A percentile compares a stretch with the other conserved stretches of the same genome.
phyloP scores from a whole-genome alignment of 2,329 filamentous ascomycete species.

The Sordariomycetes sp. region DNA sequence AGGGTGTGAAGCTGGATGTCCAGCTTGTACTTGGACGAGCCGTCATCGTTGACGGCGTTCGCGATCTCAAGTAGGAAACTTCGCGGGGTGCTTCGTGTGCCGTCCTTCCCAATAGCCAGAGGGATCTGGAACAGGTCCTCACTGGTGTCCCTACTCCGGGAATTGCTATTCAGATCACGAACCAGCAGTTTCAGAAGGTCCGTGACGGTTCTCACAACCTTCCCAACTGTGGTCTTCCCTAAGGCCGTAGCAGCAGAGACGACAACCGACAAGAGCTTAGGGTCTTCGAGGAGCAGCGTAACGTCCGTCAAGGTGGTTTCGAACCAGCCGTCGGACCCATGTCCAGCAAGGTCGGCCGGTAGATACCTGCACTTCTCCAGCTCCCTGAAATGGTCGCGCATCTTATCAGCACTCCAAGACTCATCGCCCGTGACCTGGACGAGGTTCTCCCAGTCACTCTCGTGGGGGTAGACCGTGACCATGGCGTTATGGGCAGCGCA shows the following conservation, averaged over 20 bases:
- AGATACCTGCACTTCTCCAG: constrained; percentile 47
- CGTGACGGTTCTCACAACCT: constrained; percentile 11
- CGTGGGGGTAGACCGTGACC: constrained; percentile 46
- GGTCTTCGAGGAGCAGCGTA: not conserved
- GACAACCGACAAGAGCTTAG: not conserved
- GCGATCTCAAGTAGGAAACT: constrained; percentile 38
- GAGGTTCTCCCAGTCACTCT: constrained; percentile 49
- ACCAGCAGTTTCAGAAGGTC: constrained; percentile 31
- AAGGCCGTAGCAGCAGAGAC: not conserved
- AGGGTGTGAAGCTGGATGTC: constrained; percentile 20
- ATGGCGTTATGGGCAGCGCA: constrained; percentile 51
- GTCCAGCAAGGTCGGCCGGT: constrained; percentile 28
- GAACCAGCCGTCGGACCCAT: constrained; percentile 47
- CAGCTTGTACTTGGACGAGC: constrained; percentile 25
- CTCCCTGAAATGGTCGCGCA: constrained; percentile 47
- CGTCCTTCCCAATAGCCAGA: constrained; percentile 32
- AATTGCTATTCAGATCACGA: constrained; percentile 37
- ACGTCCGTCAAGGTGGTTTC: constrained; percentile 25
- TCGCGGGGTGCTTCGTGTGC: constrained; percentile 34
- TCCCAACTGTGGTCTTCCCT: not conserved
- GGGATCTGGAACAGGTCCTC: constrained; percentile 45
- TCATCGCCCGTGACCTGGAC: constrained; percentile 46
- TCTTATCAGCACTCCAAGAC: constrained; percentile 46
- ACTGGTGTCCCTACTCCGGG: constrained; percentile 27
- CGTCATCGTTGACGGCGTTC: constrained; percentile 33